phyloP scores from a whole-genome alignment of 1,284 basidiomycete genomes.

The Thelephora terrestris region DNA sequence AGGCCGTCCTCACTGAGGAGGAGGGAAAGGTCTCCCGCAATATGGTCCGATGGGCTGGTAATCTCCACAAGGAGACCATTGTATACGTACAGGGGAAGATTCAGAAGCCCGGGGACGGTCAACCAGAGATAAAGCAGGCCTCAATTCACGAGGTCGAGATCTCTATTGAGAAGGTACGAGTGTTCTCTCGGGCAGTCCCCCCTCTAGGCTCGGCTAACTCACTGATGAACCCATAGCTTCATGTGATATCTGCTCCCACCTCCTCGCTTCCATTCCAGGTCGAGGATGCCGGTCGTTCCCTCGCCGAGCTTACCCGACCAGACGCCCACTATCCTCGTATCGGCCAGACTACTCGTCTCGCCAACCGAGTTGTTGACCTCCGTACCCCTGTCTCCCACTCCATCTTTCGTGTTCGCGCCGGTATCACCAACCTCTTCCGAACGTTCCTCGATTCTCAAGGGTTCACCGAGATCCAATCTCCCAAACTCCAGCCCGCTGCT shows the following conservation, averaged over 20 bases:
- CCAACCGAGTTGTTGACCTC: slow-evolving; percentile 60
- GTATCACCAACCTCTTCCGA: slow-evolving; percentile 54
- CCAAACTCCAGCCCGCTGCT: slow-evolving; percentile 64
- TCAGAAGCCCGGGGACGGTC: slow-evolving; percentile 33
- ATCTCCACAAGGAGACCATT: slow-evolving; percentile 48
- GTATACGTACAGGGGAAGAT: slow-evolving; percentile 49
- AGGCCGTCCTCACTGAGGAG: slow-evolving; percentile 51
- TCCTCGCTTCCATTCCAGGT: slow-evolving; percentile 23
- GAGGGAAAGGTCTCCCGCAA: slow-evolving; percentile 48
- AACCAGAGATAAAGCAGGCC: slow-evolving; percentile 36
- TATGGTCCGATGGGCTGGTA: slow-evolving; percentile 58
- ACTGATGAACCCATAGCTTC: slow-evolving; percentile 27
- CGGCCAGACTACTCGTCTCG: slow-evolving; percentile 51
- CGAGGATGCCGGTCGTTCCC: slow-evolving; percentile 31
- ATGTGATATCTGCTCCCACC: slow-evolving; percentile 42
- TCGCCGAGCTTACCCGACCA: slow-evolving; percentile 15
- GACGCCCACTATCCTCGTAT: slow-evolving; percentile 30
- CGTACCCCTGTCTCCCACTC: slow-evolving; percentile 56
- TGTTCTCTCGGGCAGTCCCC: slow-evolving; percentile 16
- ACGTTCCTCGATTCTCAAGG: slow-evolving; percentile 42
- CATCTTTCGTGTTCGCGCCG: slow-evolving; percentile 60
- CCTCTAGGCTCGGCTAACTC: background rate
- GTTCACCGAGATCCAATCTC: slow-evolving; percentile 61
- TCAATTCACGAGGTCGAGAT: slow-evolving; percentile 52
- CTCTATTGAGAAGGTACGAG: slow-evolving; percentile 40